phyloP scores from a whole-genome alignment of 1,284 basidiomycete species.

The Puccinia horiana region DNA sequence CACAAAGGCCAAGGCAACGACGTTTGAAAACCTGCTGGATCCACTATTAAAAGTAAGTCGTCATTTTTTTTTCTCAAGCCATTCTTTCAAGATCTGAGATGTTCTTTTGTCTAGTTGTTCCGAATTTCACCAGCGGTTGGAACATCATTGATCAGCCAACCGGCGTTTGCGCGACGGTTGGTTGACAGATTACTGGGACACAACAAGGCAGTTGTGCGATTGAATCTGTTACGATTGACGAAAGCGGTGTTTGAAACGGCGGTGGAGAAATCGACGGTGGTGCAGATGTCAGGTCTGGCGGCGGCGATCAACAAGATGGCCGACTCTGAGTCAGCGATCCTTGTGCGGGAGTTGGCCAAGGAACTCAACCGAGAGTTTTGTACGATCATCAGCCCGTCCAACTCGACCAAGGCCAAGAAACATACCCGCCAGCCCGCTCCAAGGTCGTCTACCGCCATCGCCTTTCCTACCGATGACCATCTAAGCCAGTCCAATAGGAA shows the following conservation, averaged over 20 bases:
- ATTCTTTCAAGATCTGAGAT: neutral
- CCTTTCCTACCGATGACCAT: neutral
- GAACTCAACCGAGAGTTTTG: constrained; percentile 64
- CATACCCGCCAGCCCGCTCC: neutral
- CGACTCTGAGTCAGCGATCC: constrained; percentile 77
- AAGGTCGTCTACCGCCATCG: neutral
- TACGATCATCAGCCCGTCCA: neutral
- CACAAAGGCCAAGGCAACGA: constrained; percentile 80
- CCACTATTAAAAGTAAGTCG: constrained; percentile 61
- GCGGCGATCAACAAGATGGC: constrained; percentile 76
- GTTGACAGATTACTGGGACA: constrained; percentile 74
- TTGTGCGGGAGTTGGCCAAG: constrained; percentile 82
- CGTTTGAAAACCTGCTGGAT: constrained; percentile 91
- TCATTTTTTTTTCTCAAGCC: constrained; percentile 65
- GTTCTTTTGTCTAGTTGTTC: constrained; percentile 65
- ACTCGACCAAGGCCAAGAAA: neutral
- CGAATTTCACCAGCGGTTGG: constrained; percentile 76
- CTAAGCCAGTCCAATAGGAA: neutral
- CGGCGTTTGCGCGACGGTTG: constrained; percentile 81
- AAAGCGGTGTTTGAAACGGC: constrained; percentile 83
- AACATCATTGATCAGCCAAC: constrained; percentile 70
- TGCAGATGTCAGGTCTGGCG: constrained; percentile 74
- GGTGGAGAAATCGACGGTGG: constrained; percentile 76
- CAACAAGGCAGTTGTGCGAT: constrained; percentile 78
- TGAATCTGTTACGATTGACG: constrained; percentile 83